Conservation (phyloP, 2,329 filamentous ascomycete genomes). For the Mycosphaerella arachidis region DNA sequence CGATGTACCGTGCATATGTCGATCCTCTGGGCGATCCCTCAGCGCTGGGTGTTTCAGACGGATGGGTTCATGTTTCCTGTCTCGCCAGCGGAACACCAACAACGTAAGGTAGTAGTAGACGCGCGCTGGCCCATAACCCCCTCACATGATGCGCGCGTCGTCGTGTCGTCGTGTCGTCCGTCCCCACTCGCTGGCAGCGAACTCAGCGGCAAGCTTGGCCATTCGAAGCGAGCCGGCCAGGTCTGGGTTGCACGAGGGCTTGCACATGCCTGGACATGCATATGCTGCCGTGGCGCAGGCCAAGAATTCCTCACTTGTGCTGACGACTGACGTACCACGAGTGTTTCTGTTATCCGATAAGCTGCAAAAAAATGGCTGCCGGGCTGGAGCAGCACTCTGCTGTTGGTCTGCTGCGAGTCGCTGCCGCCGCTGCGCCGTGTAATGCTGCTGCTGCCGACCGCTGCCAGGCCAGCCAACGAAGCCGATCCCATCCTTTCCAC, state of each 20-base stretch:
- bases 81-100: background rate
- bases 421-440: background rate
- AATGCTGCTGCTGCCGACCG: background rate
- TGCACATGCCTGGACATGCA: background rate
- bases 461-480: background rate
- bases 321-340: conserved; percentile 4
- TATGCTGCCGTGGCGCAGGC: background rate
- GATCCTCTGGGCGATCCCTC: background rate
- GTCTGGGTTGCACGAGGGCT: background rate
- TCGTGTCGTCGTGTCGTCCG: background rate
- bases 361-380: background rate
- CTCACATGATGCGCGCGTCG: background rate
- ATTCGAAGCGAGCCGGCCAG: background rate
- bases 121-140: background rate
- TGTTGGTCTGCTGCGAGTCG: background rate
- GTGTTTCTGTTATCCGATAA: conserved; percentile 11
- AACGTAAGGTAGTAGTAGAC: background rate
- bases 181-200: too few species aligned
- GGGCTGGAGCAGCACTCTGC: too few species aligned
- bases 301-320: background rate
- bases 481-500: background rate
- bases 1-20: background rate
- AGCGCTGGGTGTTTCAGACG: background rate
- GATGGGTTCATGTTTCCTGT: too few species aligned
- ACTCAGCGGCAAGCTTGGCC: background rate